phyloP scores from a whole-genome alignment of 2,329 filamentous ascomycete genomes.

The Arachnomyces sp. region DNA sequence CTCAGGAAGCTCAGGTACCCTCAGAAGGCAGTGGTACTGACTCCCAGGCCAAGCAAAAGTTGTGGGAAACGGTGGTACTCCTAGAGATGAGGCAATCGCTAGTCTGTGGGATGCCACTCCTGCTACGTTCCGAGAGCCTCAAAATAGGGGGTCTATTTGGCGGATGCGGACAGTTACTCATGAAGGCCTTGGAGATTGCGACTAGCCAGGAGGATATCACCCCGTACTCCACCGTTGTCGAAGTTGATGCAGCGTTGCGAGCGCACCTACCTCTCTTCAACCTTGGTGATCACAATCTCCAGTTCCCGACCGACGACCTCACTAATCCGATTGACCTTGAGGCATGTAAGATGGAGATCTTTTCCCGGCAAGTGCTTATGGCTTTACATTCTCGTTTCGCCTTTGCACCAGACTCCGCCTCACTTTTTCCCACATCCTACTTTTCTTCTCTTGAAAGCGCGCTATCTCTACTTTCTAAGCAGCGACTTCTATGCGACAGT shows the following conservation, averaged over 20 bases:
- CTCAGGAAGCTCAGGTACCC: too few relatives aligned
- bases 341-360: slow-evolving; percentile 24
- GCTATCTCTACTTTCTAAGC: slow-evolving; percentile 22
- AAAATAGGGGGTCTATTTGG: too few relatives aligned
- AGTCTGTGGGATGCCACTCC: slow-evolving; percentile 26
- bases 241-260: slow-evolving; percentile 22
- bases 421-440: slow-evolving; percentile 21
- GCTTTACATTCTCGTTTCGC: slow-evolving; percentile 21
- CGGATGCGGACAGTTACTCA: too few relatives aligned
- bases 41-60: slow-evolving; percentile 23
- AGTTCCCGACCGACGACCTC: slow-evolving; percentile 6
- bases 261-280: slow-evolving; percentile 1
- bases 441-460: slow-evolving; percentile 26
- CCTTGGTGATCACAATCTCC: not conserved
- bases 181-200: too few relatives aligned
- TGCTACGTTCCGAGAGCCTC: slow-evolving; percentile 28
- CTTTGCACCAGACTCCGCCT: slow-evolving; percentile 14
- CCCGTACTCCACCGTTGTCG: slow-evolving; percentile 26
- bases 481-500: slow-evolving; percentile 20
- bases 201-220: too few relatives aligned
- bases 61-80: slow-evolving; percentile 30
- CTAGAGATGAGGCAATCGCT: slow-evolving; percentile 31
- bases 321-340: too few relatives aligned
- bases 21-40: slow-evolving; percentile 21
- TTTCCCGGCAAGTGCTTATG: slow-evolving; percentile 21